These are phyloP conservation scores for Mycena latifolia DNA, from an alignment of 768 basidiomycete species.

Conservation along the genomic window DNA sequence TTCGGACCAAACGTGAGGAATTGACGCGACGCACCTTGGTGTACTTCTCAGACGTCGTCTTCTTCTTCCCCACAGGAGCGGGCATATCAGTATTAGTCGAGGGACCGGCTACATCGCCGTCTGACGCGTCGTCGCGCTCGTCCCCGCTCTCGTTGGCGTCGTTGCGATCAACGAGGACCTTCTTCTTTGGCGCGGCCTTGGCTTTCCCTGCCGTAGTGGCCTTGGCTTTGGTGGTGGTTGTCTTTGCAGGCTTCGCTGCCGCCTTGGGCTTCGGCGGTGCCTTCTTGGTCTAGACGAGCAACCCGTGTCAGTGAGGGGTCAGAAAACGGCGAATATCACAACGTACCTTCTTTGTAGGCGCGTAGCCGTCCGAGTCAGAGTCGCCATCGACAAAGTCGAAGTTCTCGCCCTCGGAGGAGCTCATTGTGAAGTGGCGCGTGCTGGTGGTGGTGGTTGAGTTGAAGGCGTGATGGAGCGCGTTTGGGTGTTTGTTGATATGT, in stretches of 20 bases:
- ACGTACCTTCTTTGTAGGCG: conserved; percentile 69
- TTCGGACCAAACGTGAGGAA: background rate
- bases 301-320: conserved; percentile 25
- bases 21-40: conserved; percentile 72
- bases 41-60: conserved; percentile 92
- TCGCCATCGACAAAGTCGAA: conserved; percentile 66
- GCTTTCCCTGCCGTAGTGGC: conserved; percentile 53
- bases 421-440: conserved; percentile 59
- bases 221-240: conserved; percentile 56
- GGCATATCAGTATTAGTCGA: conserved; percentile 39
- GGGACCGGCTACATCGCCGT: conserved; percentile 48
- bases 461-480: conserved; percentile 18
- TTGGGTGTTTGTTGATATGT: conserved; percentile 18
- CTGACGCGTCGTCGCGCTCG: conserved; percentile 56
- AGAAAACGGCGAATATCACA: conserved; percentile 16
- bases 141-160: conserved; percentile 68
- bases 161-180: conserved; percentile 73
- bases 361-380: conserved; percentile 78
- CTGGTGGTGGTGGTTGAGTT: conserved; percentile 29
- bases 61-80: conserved; percentile 68
- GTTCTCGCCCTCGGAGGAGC: conserved; percentile 79
- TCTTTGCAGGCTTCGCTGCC: conserved; percentile 45
- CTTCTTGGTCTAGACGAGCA: conserved; percentile 28
- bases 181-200: conserved; percentile 76
- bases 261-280: conserved; percentile 40